Base-by-base conservation (phyloP, 2,329 filamentous ascomycete species). In the Tolypocladium ovalisporum region DNA sequence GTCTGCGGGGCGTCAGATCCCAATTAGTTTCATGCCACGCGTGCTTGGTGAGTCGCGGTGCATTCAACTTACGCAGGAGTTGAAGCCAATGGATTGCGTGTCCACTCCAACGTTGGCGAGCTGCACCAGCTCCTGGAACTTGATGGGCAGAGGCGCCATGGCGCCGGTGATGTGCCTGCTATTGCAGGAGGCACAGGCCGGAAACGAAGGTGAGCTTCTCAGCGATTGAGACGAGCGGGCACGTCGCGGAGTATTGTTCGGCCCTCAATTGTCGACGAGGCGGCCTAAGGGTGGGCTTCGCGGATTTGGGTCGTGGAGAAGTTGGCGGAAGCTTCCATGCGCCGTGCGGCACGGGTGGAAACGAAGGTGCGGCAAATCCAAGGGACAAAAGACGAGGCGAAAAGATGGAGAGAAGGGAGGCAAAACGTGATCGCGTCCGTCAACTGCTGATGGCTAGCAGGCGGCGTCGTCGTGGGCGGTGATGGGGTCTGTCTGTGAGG, bases 101-200 rank as follows among this genome's bases (percentile, higher is more conserved):
- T 82, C 75, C 61, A 78, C 73, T 62, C 75, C 74, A 60, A 77
- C 69, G 65, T 71, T 75, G 67, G 71, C 69, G 73, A 80, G 78
- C 75, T 92, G 89, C 74, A 93, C 82, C 70, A 93, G 84, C 85
- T 96, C 91, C 73, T 88, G 88, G 76, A 96, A 95, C 80, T 90
- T 91, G 78, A 96, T 96, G 70, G 89, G 90, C 71, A 95, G 80
- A 75, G 86, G 83, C 73, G 85, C 82, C 84, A 81, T 81, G 73
- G 68, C 68, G 71, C 68, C 70, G 62, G 61, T 63, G 63, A 58
- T 65, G 54, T 40, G 55, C 35, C 55, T 55, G 62, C 59, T 59
- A 62, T 55, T 64, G 66, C 58, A 70, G 59, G 47, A 61, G 60
- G 52, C 56, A 62, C 32, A 59, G 62, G 56, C 59, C 62, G 61